Conservation (phyloP, 2,329 filamentous ascomycete species). For the Cytospora schulzeri region DNA sequence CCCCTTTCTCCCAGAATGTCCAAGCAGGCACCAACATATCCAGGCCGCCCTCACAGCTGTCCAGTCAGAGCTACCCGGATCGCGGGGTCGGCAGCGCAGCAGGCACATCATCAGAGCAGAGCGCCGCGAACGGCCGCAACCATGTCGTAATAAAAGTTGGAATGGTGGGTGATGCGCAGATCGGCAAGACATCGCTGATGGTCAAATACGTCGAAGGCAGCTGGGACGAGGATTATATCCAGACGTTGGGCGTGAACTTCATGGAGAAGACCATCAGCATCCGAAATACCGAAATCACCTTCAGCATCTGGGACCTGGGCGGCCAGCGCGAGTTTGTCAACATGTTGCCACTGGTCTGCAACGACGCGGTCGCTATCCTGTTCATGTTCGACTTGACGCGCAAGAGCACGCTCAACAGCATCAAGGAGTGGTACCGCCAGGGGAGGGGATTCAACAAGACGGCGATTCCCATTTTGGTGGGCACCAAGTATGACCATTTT, state of each 20-base stretch:
- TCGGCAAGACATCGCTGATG: slow-evolving; percentile 98
- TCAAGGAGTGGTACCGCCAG: slow-evolving; percentile 99
- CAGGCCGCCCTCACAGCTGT: slow-evolving; percentile 58
- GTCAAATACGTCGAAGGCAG: slow-evolving; percentile 99
- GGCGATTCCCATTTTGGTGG: slow-evolving; percentile 95
- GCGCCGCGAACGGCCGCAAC: slow-evolving; percentile 54
- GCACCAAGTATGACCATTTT: slow-evolving; percentile 99
- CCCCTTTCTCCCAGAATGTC: slow-evolving; percentile 45
- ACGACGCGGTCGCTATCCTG: slow-evolving; percentile 95
- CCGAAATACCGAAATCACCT: slow-evolving; percentile 98
- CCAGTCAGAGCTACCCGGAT: slow-evolving; percentile 47
- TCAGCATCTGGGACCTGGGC: slow-evolving; percentile 98
- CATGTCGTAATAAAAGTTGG: slow-evolving; percentile 98
- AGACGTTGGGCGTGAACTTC: slow-evolving; percentile 97
- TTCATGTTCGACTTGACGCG: slow-evolving; percentile 99
- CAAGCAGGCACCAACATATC: slow-evolving; percentile 46
- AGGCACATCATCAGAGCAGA: slow-evolving; percentile 33
- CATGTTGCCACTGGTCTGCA: slow-evolving; percentile 99
- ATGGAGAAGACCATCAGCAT: slow-evolving; percentile 99
- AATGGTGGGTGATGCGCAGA: slow-evolving; percentile 99
- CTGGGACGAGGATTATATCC: slow-evolving; percentile 99
- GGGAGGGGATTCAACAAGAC: slow-evolving; percentile 99
- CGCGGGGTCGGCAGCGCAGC: slow-evolving; percentile 43
- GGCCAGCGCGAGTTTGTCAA: slow-evolving; percentile 99
- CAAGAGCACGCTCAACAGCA: slow-evolving; percentile 97